phyloP scores from a whole-genome alignment of 257 asterid genomes.

The Cruciata laevipes region DNA sequence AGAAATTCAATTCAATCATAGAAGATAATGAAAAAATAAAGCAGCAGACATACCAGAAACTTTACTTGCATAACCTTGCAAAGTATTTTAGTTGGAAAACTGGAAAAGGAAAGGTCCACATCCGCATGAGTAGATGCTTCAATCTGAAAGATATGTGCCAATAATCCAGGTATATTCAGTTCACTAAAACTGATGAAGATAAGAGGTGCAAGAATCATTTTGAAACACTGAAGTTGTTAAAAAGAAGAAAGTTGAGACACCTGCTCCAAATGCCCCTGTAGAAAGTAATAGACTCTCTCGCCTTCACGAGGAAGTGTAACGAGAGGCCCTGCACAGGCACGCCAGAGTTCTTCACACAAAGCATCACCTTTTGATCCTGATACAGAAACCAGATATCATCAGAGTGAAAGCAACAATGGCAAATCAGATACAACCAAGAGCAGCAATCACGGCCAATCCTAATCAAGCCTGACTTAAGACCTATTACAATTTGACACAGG shows the following conservation, averaged over 20 bases:
- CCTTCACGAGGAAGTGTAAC: slow-evolving; percentile 82
- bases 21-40: not conserved
- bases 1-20: not conserved
- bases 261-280: slow-evolving; percentile 99
- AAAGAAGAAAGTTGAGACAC: slow-evolving; percentile 24
- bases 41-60: slow-evolving; percentile 58
- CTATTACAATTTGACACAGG: not conserved
- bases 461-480: not conserved
- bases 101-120: slow-evolving; percentile 74
- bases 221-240: not conserved
- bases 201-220: not conserved
- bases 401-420: not conserved
- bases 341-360: slow-evolving; percentile 81
- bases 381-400: slow-evolving; percentile 14
- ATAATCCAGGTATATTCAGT: slow-evolving; percentile 1
- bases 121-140: slow-evolving; percentile 95
- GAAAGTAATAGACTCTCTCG: slow-evolving; percentile 83
- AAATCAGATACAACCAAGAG: too few species aligned
- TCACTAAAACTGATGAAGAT: not conserved
- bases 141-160: slow-evolving; percentile 42
- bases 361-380: slow-evolving; percentile 60
- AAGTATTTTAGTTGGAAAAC: slow-evolving; percentile 80
- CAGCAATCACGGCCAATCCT: not conserved
- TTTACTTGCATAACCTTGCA: slow-evolving; percentile 83
- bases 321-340: slow-evolving; percentile 98